These are phyloP conservation scores for Cercospora berteroae DNA, from an alignment of 2,329 filamentous ascomycete species.

Conservation along the genomic window DNA sequence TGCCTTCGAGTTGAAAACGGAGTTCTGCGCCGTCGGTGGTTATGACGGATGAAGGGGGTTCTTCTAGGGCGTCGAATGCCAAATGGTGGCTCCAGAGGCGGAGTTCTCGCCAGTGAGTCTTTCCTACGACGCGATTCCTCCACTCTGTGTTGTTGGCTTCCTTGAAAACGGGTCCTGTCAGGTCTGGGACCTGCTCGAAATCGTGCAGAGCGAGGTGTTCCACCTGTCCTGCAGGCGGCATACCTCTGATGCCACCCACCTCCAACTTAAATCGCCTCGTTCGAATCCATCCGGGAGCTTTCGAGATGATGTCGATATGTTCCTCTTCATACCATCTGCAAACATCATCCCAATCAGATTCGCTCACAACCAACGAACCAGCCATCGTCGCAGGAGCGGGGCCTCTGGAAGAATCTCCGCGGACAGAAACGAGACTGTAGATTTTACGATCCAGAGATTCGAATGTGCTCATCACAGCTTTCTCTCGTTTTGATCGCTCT, in stretches of 20 bases:
- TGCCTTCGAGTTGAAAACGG: constrained; percentile 73
- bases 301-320: constrained; percentile 68
- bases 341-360: constrained; percentile 59
- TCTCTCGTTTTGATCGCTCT: constrained; percentile 46
- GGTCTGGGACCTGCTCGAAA: constrained; percentile 64
- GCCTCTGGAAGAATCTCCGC: constrained; percentile 34
- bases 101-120: constrained; percentile 57
- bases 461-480: constrained; percentile 58
- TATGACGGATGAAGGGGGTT: constrained; percentile 65
- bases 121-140: constrained; percentile 57
- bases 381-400: constrained; percentile 32
- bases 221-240: constrained; percentile 47
- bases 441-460: constrained; percentile 69
- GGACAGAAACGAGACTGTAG: constrained; percentile 61
- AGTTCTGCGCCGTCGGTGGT: constrained; percentile 66
- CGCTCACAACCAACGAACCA: constrained; percentile 40
- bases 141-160: constrained; percentile 63
- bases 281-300: constrained; percentile 75
- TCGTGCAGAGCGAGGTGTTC: constrained; percentile 71
- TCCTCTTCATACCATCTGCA: constrained; percentile 72
- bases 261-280: constrained; percentile 69
- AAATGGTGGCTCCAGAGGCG: constrained; percentile 71
- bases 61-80: constrained; percentile 65
- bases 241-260: constrained; percentile 53
- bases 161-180: constrained; percentile 63